phyloP scores from a whole-genome alignment of 1,284 basidiomycete species.

The Ceratorhiza oryzae-sativae region DNA sequence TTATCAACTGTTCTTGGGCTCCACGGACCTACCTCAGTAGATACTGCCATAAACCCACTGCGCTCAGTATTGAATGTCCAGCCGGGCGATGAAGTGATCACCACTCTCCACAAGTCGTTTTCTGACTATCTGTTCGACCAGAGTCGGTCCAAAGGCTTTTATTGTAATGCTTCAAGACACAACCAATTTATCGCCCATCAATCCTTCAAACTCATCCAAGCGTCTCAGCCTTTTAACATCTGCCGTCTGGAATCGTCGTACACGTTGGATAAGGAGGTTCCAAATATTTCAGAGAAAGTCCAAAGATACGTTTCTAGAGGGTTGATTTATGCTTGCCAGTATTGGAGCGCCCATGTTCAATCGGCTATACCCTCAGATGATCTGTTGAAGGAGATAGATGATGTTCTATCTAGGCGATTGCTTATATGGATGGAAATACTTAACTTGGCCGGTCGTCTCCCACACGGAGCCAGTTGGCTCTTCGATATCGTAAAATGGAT shows the following conservation, averaged over 20 bases:
- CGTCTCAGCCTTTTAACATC: constrained; percentile 1
- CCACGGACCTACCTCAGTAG: neutral
- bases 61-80: neutral
- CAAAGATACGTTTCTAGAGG: neutral
- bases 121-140: constrained; percentile 9
- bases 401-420: neutral
- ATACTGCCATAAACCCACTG: neutral
- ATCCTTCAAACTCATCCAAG: neutral
- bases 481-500: neutral
- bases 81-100: neutral
- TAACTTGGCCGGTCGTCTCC: neutral
- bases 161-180: neutral
- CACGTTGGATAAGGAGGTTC: neutral
- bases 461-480: neutral
- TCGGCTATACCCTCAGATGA: neutral
- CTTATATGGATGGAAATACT: neutral
- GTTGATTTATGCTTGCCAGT: constrained; percentile 7
- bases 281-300: neutral
- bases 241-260: neutral
- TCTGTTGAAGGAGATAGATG: neutral
- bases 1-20: neutral
- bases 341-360: neutral
- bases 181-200: neutral
- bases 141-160: neutral
- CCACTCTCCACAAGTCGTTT: constrained; percentile 18